Evolutionary conservation across 1,139 yeast species (phyloP).

Genomic region (Debaryomyces singareniensis): DNA sequence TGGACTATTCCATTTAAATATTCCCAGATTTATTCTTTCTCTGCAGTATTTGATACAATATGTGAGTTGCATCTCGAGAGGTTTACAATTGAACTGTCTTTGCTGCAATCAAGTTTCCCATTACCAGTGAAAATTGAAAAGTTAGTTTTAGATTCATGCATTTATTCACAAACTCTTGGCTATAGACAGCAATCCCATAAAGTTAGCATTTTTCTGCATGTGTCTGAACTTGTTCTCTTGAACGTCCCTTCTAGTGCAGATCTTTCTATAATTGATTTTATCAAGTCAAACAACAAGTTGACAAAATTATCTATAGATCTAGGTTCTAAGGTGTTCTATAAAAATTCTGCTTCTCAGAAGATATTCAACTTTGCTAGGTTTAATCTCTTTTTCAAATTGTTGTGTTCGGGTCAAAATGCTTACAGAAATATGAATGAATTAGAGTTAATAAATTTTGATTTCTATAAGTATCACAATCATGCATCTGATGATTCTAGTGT

Average conservation of each 20-base stretch:
- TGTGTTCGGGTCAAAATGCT: conserved; percentile 35
- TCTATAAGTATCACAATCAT: conserved; percentile 16
- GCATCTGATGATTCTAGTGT: not conserved
- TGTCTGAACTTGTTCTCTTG: conserved; percentile 26
- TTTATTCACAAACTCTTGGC: conserved; percentile 13
- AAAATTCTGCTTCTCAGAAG: conserved; percentile 6
- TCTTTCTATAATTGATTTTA: conserved; percentile 42
- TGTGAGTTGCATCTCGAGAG: conserved; percentile 38
- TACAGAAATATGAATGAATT: conserved; percentile 23
- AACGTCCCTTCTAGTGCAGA: conserved; percentile 37
- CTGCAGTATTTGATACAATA: conserved; percentile 38
- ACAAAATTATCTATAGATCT: conserved; percentile 38
- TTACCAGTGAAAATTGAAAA: conserved; percentile 11
- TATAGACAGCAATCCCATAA: conserved; percentile 6
- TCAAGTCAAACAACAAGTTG: conserved; percentile 21
- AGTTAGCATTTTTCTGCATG: conserved; percentile 25
- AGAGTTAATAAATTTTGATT: conserved; percentile 27
- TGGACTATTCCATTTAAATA: conserved; percentile 45
- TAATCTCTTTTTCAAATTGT: conserved; percentile 35
- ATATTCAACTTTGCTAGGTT: conserved; percentile 30
- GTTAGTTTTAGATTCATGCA: conserved; percentile 20
- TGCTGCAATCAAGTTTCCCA: conserved; percentile 7
- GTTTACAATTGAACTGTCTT: conserved; percentile 39
- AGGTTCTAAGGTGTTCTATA: conserved; percentile 43
- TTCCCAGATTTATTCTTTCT: conserved; percentile 20